A percentile compares a stretch with the other conserved stretches of the same genome.
Conservation (phyloP, 192 early-diverging fungal genomes). For the Bifiguratus adelaidae region DNA sequence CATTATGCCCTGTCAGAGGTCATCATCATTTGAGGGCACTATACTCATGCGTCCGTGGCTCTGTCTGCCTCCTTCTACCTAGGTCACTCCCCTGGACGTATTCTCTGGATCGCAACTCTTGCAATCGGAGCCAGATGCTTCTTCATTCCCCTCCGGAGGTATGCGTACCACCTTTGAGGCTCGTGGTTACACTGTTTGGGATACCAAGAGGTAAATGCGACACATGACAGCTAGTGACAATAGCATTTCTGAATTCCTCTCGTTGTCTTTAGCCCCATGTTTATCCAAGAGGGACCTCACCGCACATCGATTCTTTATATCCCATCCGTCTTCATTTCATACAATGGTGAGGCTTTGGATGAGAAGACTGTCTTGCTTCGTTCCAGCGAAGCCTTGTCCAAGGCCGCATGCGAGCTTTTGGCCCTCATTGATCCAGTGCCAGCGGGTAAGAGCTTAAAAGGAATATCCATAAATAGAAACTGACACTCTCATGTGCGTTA, state of each 20-base stretch:
- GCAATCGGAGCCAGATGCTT: constrained; percentile 98
- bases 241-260: constrained; percentile 7
- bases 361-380: constrained; percentile 97
- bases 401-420: constrained; percentile 69
- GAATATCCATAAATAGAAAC: neutral
- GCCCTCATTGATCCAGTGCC: constrained; percentile 53
- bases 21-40: too few species aligned
- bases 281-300: constrained; percentile 86
- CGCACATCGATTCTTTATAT: constrained; percentile 91
- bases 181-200: constrained; percentile 99
- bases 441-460: constrained; percentile 24
- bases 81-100: constrained; percentile 73
- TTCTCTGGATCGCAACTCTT: constrained; percentile 97
- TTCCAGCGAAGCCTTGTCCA: constrained; percentile 80
- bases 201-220: constrained; percentile 51
- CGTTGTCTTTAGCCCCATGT: constrained; percentile 74
- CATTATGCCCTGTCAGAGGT: too few species aligned
- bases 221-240: neutral
- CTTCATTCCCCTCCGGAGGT: constrained; percentile 97
- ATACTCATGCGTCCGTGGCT: too few species aligned
- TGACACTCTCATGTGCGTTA: constrained; percentile 20
- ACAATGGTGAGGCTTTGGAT: constrained; percentile 98
- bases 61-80: constrained; percentile 1
- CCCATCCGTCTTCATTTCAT: constrained; percentile 97
- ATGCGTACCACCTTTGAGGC: constrained; percentile 98